phyloP scores from a whole-genome alignment of 176 grass and related monocot genomes.

The Phyllostachys edulis region DNA sequence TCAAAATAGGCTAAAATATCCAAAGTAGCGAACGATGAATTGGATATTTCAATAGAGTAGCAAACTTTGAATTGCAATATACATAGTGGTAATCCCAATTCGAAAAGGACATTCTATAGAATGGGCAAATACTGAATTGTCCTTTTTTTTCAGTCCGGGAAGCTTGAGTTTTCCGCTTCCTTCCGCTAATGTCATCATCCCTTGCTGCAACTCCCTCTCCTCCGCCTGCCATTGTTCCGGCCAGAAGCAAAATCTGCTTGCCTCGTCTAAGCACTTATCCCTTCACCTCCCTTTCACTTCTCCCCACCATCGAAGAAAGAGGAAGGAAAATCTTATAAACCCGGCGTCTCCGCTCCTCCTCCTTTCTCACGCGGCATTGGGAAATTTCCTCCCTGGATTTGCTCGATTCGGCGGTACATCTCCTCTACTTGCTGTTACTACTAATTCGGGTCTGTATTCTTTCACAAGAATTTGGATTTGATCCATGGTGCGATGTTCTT shows the following conservation, averaged over 20 bases:
- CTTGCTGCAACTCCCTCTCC: not conserved
- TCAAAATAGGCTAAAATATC: too few relatives aligned
- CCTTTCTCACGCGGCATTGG: not conserved
- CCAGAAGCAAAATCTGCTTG: not conserved
- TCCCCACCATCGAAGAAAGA: conserved; percentile 30
- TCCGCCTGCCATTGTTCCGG: not conserved
- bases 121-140: too few relatives aligned
- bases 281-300: conserved; percentile 21
- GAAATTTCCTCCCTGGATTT: not conserved
- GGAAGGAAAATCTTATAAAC: not conserved
- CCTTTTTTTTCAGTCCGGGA: not conserved
- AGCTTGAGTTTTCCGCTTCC: conserved; percentile 24
- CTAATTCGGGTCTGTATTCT: not conserved
- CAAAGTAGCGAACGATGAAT: too few relatives aligned
- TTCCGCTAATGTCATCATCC: not conserved
- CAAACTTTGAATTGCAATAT: too few relatives aligned
- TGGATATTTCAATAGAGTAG: too few relatives aligned
- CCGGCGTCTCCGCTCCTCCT: not conserved
- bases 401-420: not conserved
- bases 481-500: not conserved
- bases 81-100: too few relatives aligned
- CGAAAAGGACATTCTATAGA: too few relatives aligned
- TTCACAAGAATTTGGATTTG: not conserved
- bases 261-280: not conserved
- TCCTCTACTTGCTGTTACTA: not conserved